Base-by-base conservation (phyloP, 192 early-diverging fungal species). In the Phycomyces nitens region DNA sequence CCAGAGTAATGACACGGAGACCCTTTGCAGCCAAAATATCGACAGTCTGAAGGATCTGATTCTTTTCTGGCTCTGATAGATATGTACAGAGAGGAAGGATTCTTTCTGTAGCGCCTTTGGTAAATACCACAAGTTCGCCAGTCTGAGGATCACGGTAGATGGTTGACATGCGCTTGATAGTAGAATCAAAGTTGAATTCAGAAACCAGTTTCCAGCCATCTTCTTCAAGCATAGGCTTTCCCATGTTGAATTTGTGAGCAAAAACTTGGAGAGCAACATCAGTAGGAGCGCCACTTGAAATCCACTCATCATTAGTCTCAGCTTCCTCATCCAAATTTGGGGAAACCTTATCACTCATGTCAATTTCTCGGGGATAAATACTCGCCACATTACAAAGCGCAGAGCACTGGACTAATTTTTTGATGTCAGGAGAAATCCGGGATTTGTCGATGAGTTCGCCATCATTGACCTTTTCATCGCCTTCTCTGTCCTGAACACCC, bases 51-150 rank as follows among this genome's bases (percentile, higher is more conserved):
- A 77, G 75, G 61, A 92, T 53, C n/a, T 77, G 69, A 1, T 50
- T 8, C 15, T 76, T 64, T 0, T 43, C 34, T 21, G 79, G 64
- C 5, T 79, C 62, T 58, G 76, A 76, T 7, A 70, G 52, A 18
- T 65, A 59, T 11, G 77, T 84, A 70, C 92, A 95, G 53, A 88
- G 83, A 14, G 67, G 68, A 21, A 96, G 70, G 2, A 96, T 80
- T 8, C 88, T 86, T 82, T 98, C 95, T 20, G 94, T 91, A 2
- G 95, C 95, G 47, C 95, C 95, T 70, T 98, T 98, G 39, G 82
- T 80, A 42, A 95, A 84, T 51, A 97, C 65, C 56, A 89, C 70
- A 4, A 44, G 12, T 2, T 15, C 11, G 2, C 40, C 41, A 1
- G 41, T 23, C 18, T 55, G 56, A 5, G 59, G 51, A 34, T 65